Conservation (phyloP, 306 rosid genomes). For the Carpinus fangiana region DNA sequence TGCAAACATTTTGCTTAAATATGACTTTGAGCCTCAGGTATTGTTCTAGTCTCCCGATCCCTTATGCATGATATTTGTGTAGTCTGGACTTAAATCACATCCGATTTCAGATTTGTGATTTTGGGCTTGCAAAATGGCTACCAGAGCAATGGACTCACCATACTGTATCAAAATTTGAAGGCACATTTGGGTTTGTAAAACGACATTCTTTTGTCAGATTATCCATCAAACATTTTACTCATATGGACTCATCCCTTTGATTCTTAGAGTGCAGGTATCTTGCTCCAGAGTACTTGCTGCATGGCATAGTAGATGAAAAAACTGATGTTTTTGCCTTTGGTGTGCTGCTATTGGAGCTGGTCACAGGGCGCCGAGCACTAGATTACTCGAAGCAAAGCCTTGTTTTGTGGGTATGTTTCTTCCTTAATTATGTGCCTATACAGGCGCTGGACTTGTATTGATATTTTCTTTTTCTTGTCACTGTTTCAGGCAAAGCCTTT, state of each 20-base stretch:
- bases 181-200: conserved; percentile 87
- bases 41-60: background rate
- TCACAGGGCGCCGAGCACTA: conserved; percentile 89
- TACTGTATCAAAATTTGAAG: conserved; percentile 81
- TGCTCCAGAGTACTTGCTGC: conserved; percentile 89
- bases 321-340: conserved; percentile 94
- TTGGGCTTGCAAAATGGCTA: conserved; percentile 96
- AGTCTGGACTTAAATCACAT: background rate
- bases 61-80: conserved; percentile 2
- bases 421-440: background rate
- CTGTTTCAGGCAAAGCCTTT: conserved; percentile 75
- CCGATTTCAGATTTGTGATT: conserved; percentile 77
- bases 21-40: conserved; percentile 87
- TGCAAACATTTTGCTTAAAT: conserved; percentile 87
- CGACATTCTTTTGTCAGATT: conserved; percentile 22
- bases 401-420: conserved; percentile 76
- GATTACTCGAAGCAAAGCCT: conserved; percentile 96
- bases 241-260: background rate
- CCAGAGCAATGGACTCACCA: conserved; percentile 97
- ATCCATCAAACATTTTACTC: background rate
- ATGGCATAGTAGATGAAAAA: conserved; percentile 95
- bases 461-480: background rate
- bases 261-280: conserved; percentile 57
- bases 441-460: background rate
- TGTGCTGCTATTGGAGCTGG: conserved; percentile 79